Base-by-base conservation (phyloP, 2,329 filamentous ascomycete species). In the Clonostachys byssicola region DNA sequence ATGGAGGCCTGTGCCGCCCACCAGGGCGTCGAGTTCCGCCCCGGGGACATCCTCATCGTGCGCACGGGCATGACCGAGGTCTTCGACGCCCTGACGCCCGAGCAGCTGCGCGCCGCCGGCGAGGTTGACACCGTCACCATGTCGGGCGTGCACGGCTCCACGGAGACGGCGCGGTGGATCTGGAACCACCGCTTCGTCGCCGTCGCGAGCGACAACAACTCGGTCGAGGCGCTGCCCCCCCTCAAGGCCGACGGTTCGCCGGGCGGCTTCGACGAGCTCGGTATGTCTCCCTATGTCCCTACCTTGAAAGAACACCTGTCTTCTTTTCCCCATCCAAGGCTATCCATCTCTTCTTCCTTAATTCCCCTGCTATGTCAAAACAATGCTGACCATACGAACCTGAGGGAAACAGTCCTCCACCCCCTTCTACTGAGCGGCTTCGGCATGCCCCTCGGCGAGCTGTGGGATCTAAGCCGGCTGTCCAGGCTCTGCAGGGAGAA, bases 131-230 rank as follows among this genome's bases (percentile, higher is more conserved):
- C 51, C 0, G 14, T 39, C 14, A 18, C 36, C 14, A 39, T 69
- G 5, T 55, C 67, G 20, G 64, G 77, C 8, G 56, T 75, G 40
- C 66, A 81, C 38, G 75, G 72, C 0, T 58, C 56, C 3, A 64
- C 78, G 43, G 74, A 75, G 41, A 74, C 83, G 5, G 67, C 80
- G 8, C 75, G 79, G 46, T 89, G 85, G 84, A 52, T 89, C 49
- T 85, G 87, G 68, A 82, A 89, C 56, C 79, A 75, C 53, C 82
- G 84, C 45, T 88, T 89, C 54, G 72, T 84, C 0, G 81, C 79
- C 1, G 83, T 86, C 2, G 82, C 77, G 0, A 81, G 81, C 0
- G 86, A 89, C 58, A 68, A 74, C 12, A 78, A 77, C 17, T 71
- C 77, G 0, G 87, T 89, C 51, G 86, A 89, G 65, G 73, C 77